Base-by-base conservation (phyloP, 1,284 basidiomycete species). In the Sporisorium exsertum region DNA sequence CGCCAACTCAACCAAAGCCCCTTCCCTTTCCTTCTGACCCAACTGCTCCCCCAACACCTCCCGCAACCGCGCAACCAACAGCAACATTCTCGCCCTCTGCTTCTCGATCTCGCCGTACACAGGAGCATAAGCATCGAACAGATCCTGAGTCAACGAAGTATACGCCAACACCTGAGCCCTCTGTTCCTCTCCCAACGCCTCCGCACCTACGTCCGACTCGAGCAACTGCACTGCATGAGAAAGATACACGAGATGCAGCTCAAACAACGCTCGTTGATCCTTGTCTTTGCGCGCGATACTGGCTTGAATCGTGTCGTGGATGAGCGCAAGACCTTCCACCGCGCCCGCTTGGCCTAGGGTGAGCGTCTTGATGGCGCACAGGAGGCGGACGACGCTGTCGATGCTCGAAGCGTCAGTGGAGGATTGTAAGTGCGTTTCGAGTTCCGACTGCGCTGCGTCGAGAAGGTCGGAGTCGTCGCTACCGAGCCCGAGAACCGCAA, bases 401-500 rank as follows among this genome's bases (percentile, higher is more conserved):
- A 63, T 12, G 8, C 18, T 37, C 13, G 54, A 20, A 3, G 40
- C 22, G 15, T 42, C 51, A 22, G 20, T 42, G 18, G 8, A 6
- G 40, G 49, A 12, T 2, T 40, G 40, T 1, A 68, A 32, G 8
- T 37, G 37, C 4, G 58, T n/a, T 35, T 74, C 59, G 18, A 96
- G 90, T 83, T 97, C 95, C 0, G 92, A 91, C 10, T 95, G 87
- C 0, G 94, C 92, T 0, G 95, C 95, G 81, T 96, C 94, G 16
- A 95, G 89, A 20, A 97, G 88, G 56, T 89, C 90, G 26, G 91
- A 90, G 81, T 97, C 95, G 27, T 89, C 88, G 0, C 91, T 92
- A 24, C 94, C 86, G 62, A 94, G 91, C 10, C 93, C 95, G 89
- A 96, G 93, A 2, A 93, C 93, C 0, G 92, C 93, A 0, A 97